These are phyloP conservation scores for Elongisporangium prolatum DNA, from an alignment of 352 stramenopile species.

Conservation along the genomic window DNA sequence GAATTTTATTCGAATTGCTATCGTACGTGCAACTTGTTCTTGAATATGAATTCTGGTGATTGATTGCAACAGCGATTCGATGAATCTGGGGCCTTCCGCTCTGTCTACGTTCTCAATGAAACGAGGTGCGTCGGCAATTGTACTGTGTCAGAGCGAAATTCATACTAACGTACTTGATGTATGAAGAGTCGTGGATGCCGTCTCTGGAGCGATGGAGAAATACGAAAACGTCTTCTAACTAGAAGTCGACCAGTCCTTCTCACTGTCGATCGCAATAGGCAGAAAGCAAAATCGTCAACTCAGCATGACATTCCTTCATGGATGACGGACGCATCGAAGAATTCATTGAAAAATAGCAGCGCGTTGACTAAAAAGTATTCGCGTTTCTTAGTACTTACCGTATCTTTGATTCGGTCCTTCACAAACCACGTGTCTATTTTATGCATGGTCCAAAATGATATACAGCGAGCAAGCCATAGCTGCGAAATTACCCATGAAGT, in stretches of 20 bases:
- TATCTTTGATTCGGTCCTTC: not conserved
- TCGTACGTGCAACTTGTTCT: not conserved
- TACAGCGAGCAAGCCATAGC: not conserved
- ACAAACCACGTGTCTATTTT: not conserved
- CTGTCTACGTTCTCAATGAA: constrained; percentile 88
- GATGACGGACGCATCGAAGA: not conserved
- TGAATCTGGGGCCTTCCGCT: constrained; percentile 80
- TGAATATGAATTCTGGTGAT: not conserved
- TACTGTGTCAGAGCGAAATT: not conserved
- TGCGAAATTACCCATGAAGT: constrained; percentile 9
- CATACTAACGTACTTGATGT: not conserved
- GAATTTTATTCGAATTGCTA: not conserved
- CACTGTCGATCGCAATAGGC: not conserved
- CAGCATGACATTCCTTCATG: not conserved
- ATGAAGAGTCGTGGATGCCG: constrained; percentile 81
- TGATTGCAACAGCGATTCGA: constrained; percentile 56
- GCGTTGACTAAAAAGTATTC: not conserved
- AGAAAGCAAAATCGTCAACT: not conserved
- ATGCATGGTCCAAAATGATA: not conserved
- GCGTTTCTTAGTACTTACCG: not conserved
- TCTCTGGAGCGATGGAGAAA: constrained; percentile 85
- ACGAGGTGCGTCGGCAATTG: constrained; percentile 29
- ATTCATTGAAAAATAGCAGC: not conserved
- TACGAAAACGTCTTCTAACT: constrained; percentile 82
- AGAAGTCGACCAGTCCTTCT: not conserved